These are phyloP conservation scores for Acephala macrosclerotiorum DNA, from an alignment of 2,329 filamentous ascomycete species.

Conservation along the genomic window DNA sequence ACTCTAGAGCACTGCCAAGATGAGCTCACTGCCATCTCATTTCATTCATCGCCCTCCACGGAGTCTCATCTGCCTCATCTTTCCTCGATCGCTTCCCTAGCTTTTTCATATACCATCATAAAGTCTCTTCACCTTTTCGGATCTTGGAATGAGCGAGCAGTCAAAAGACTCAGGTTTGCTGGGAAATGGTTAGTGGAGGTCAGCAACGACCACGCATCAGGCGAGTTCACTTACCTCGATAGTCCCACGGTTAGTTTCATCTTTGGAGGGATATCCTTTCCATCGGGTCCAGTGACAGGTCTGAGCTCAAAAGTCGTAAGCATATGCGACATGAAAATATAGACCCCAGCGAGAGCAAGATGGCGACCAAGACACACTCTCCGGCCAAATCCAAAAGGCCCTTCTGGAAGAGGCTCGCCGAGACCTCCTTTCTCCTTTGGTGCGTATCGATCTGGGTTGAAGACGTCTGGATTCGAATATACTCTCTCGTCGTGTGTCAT, in stretches of 20 bases:
- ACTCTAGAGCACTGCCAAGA: no score
- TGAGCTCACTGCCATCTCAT: background rate
- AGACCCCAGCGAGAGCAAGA: slow-evolving; percentile 55
- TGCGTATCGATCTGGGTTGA: slow-evolving; percentile 55
- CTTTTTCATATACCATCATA: background rate
- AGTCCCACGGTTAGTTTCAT: slow-evolving; percentile 36
- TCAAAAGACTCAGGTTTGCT: background rate
- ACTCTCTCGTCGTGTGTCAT: slow-evolving; percentile 58
- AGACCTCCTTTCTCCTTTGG: slow-evolving; percentile 49
- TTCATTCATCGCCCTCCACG: no score
- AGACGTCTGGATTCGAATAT: slow-evolving; percentile 52
- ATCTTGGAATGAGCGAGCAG: slow-evolving; percentile 1
- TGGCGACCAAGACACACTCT: slow-evolving; percentile 55
- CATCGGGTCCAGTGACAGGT: slow-evolving; percentile 45
- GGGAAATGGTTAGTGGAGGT: no score
- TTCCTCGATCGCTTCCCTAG: background rate
- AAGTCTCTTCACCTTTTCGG: background rate
- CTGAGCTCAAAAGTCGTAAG: slow-evolving; percentile 49
- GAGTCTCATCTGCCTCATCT: no score
- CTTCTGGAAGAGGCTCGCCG: slow-evolving; percentile 54
- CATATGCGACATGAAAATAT: slow-evolving; percentile 50
- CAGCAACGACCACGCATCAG: background rate
- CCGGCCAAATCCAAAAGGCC: slow-evolving; percentile 59
- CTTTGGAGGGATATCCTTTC: slow-evolving; percentile 44
- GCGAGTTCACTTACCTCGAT: slow-evolving; percentile 26